These are phyloP conservation scores for Solanum lycopersicoides DNA, from an alignment of 257 asterid genomes.

Conservation along the genomic window DNA sequence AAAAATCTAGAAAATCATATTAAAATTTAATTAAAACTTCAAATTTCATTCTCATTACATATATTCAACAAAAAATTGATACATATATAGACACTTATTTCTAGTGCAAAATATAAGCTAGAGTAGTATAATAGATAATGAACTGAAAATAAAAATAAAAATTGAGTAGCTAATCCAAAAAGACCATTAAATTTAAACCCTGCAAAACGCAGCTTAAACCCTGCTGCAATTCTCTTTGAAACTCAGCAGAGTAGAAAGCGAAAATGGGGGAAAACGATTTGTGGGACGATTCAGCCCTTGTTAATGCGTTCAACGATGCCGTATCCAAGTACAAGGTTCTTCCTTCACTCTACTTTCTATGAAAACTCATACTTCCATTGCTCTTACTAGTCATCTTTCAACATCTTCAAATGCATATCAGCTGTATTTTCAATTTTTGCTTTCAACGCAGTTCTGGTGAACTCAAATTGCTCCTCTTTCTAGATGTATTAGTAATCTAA, in stretches of 20 bases:
- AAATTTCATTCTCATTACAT: no score
- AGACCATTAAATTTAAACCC: background rate
- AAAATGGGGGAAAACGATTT: slow-evolving; percentile 48
- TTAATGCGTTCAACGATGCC: slow-evolving; percentile 57
- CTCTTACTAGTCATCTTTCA: background rate
- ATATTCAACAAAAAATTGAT: no score
- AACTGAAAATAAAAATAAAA: no score
- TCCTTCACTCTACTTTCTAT: background rate
- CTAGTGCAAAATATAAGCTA: no score
- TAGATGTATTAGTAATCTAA: background rate
- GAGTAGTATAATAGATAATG: no score
- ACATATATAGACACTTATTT: no score
- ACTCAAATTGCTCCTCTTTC: background rate
- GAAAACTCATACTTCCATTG: background rate
- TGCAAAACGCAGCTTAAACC: background rate
- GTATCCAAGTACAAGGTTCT: slow-evolving; percentile 51
- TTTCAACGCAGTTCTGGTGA: background rate
- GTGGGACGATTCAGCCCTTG: slow-evolving; percentile 75
- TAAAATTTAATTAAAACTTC: no score
- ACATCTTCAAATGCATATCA: background rate
- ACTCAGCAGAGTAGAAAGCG: background rate
- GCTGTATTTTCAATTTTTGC: background rate
- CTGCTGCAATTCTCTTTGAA: background rate
- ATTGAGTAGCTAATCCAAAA: background rate
- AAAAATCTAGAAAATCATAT: no score